Evolutionary conservation across 106 monocot species (phyloP).

Genomic region (Vanilla planifolia): DNA sequence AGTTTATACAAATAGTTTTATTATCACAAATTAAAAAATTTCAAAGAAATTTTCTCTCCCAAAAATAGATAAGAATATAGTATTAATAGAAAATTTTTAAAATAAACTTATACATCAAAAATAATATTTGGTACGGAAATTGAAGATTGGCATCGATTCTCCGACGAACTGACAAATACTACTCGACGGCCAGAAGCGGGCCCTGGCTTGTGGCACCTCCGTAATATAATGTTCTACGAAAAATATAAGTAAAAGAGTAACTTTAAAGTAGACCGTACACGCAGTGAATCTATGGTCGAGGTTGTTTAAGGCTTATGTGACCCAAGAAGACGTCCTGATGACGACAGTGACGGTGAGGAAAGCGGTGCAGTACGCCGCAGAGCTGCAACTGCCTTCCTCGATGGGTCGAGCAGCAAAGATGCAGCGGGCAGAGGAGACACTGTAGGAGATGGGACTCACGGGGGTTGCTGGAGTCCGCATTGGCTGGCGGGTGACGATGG

Average conservation of each 20-base stretch:
- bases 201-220: conserved; percentile 29
- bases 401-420: conserved; percentile 5
- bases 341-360: conserved; percentile 14
- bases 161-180: conserved; percentile 13
- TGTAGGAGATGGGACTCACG: conserved; percentile 19
- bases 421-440: conserved; percentile 4
- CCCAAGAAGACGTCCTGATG: conserved; percentile 18
- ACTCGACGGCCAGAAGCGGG: conserved; percentile 22
- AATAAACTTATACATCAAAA: no score
- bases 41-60: no score
- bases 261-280: no score
- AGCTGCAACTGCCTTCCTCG: conserved; percentile 11
- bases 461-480: conserved; percentile 4
- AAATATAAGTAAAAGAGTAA: no score
- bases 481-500: background rate
- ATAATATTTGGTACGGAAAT: background rate
- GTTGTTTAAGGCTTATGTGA: conserved; percentile 17
- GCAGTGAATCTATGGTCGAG: no score
- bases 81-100: background rate
- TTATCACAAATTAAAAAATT: no score
- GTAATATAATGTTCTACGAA: background rate
- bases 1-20: no score
- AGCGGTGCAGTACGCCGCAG: conserved; percentile 9
- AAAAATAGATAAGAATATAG: no score
- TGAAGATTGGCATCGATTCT: conserved; percentile 12